Evolutionary conservation across 2,329 filamentous ascomycete species (phyloP).

Genomic region (Fusarium sp.): DNA sequence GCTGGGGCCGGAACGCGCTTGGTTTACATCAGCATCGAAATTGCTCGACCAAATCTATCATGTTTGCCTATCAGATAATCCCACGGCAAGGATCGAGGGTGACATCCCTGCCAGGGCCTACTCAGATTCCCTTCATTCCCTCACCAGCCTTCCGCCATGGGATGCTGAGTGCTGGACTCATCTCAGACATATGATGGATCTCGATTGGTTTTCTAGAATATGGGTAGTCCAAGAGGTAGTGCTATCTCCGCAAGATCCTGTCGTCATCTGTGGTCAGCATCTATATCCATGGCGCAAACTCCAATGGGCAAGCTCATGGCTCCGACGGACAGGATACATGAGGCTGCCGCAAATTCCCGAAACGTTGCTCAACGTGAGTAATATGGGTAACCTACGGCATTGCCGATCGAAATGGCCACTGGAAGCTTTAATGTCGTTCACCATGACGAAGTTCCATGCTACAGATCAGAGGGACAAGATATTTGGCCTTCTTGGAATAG

Average conservation of each 20-base stretch:
- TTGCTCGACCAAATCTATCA: background rate
- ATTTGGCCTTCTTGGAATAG: background rate
- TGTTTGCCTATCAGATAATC: accelerated
- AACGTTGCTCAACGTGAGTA: background rate
- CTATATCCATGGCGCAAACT: background rate
- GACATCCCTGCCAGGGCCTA: background rate
- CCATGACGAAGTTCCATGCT: slow-evolving; percentile 1
- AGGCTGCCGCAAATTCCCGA: background rate
- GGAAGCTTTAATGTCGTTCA: slow-evolving; percentile 4
- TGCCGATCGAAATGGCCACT: background rate
- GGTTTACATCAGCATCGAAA: background rate
- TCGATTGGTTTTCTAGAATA: background rate
- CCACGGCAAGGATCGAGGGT: background rate
- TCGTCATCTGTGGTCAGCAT: background rate
- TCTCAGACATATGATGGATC: background rate
- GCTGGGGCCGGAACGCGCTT: background rate
- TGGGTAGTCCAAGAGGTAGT: slow-evolving; percentile 3
- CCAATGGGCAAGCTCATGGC: background rate
- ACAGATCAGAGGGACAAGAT: slow-evolving; percentile 6
- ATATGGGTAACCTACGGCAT: background rate
- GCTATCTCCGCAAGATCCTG: background rate
- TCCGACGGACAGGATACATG: background rate
- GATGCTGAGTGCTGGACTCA: background rate
- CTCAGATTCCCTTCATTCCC: background rate
- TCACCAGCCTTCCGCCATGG: background rate